These are phyloP conservation scores for Rhododendron ovatum DNA, from an alignment of 148 eudicot genomes.

Conservation along the genomic window DNA sequence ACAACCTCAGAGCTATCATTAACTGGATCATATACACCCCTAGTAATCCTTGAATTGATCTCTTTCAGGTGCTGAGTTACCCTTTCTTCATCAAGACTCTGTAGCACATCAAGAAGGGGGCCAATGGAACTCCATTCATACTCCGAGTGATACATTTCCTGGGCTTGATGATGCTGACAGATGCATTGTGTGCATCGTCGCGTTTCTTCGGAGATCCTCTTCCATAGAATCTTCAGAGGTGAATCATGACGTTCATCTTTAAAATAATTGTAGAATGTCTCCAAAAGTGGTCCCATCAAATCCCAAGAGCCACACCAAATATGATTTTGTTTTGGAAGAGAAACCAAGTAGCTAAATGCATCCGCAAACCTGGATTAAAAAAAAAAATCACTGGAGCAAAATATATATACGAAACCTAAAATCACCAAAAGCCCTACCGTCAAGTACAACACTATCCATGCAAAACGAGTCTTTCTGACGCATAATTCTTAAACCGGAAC, in stretches of 20 bases:
- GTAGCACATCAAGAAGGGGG: constrained; percentile 72
- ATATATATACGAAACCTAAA: background rate
- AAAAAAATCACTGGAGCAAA: background rate
- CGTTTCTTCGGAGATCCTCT: constrained; percentile 67
- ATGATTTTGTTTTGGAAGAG: constrained; percentile 55
- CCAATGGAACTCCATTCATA: constrained; percentile 71
- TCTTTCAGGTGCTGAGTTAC: constrained; percentile 66
- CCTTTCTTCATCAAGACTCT: constrained; percentile 82
- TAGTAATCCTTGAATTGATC: constrained; percentile 52
- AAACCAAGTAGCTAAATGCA: constrained; percentile 71
- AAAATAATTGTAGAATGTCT: constrained; percentile 83
- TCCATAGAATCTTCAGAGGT: constrained; percentile 80
- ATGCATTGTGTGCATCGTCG: constrained; percentile 76
- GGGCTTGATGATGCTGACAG: constrained; percentile 88
- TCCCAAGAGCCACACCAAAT: constrained; percentile 87
- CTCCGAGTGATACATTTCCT: constrained; percentile 63
- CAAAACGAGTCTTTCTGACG: background rate
- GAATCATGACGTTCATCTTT: constrained; percentile 64
- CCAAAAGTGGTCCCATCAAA: constrained; percentile 84
- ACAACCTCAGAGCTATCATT: constrained; percentile 59
- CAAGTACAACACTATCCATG: background rate
- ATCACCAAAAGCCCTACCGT: background rate
- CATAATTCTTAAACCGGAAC: background rate
- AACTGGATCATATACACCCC: constrained; percentile 56
- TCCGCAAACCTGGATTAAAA: constrained; percentile 72